Evolutionary conservation across 2,329 filamentous ascomycete species (phyloP), one percentile per base, ranked within the genome.

Genomic region (Aspergillus tubingensis): DNA sequence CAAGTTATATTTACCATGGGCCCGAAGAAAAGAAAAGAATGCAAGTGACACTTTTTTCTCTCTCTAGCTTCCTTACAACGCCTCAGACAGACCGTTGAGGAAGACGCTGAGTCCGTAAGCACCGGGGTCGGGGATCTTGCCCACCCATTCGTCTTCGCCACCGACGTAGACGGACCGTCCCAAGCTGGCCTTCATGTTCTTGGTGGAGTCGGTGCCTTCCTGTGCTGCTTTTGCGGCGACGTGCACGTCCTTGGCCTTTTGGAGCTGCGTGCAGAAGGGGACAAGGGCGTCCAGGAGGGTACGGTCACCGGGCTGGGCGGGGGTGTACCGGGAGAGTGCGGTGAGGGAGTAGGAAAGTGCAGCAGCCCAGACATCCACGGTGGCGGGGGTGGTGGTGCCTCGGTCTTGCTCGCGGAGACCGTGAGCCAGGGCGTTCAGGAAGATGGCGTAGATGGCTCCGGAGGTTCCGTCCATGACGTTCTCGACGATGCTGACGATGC

Each of bases 281-380:
- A 91, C 86, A 53, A 99, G 81, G 1, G 94, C 92, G 77, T 99
- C 95, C 36, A 98, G 85, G 38, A 98, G 80, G 0, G 95, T 99
- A 54, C 95, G 85, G 74, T 99, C 95, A 27, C 95, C 95, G 0
- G 90, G 89, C 56, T 89, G 87, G 0, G 95, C 95, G 0, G 94
- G 93, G 2, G 95, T 99, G 76, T 98, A 98, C 71, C 84, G 90
- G 38, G 83, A 85, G 59, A 99, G 80, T 1, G 88, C 87, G 19
- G 87, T 81, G 63, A 89, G 86, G 56, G 91, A 91, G 67, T 87
- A 83, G 64, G 87, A 81, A 13, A 97, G 81, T 0, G 92, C 93
- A 32, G 83, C 80, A 3, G 88, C 83, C 87, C 87, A 90, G 30
- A 82, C 77, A 44, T 81, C 74, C 2, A 79, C 70, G 0, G 80